A percentile compares a stretch with the other conserved stretches of the same genome.
Conservation (phyloP, 257 asterid genomes). For the Solanum piurae region DNA sequence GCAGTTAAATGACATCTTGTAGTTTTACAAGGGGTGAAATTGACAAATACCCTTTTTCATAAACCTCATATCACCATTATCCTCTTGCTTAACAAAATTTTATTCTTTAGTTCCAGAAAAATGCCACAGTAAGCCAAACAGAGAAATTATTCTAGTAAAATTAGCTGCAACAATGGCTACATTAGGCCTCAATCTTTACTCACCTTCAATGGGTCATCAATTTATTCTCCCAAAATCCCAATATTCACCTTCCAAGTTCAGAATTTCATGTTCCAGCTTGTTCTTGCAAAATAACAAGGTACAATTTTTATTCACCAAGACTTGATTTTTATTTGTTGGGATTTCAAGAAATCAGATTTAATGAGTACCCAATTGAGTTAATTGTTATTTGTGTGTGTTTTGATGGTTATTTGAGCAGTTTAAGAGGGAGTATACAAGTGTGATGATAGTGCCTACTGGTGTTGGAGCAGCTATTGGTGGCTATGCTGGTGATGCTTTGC, state of each 20-base stretch:
- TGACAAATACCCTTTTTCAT: neutral
- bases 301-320: neutral
- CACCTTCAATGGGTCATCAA: conserved; percentile 2
- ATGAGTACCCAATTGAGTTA: neutral
- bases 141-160: neutral
- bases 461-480: conserved; percentile 95
- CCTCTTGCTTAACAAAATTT: neutral
- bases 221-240: neutral
- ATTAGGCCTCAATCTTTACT: neutral
- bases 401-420: conserved; percentile 23
- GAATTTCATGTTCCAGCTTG: conserved; percentile 27
- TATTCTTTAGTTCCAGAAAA: neutral
- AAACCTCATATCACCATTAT: neutral
- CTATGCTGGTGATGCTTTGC: conserved; percentile 92
- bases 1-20: neutral
- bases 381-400: neutral
- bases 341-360: neutral
- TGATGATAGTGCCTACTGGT: conserved; percentile 93
- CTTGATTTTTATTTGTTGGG: neutral
- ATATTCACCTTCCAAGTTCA: neutral
- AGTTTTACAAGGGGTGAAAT: neutral
- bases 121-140: neutral
- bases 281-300: conserved; percentile 40
- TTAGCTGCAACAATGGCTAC: neutral
- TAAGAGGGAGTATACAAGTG: conserved; percentile 74